phyloP scores from a whole-genome alignment of 1,284 basidiomycete species.

The Cystobasidiaceae sp. region DNA sequence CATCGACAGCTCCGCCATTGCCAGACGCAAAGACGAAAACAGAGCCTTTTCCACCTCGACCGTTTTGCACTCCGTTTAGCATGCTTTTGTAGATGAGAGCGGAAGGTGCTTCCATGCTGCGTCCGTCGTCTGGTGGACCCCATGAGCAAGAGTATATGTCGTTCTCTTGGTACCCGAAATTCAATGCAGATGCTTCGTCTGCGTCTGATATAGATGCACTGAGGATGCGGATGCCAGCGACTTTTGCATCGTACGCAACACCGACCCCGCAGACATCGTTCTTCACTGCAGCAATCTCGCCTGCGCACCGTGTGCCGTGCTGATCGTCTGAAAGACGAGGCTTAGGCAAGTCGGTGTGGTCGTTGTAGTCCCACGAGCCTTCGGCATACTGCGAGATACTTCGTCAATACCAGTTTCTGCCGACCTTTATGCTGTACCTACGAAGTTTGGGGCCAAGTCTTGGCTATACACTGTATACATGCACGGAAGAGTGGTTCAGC shows the following conservation, averaged over 20 bases:
- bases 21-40: conserved; percentile 97
- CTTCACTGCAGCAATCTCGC: conserved; percentile 94
- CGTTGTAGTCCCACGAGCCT: conserved; percentile 95
- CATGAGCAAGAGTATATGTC: conserved; percentile 95
- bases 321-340: conserved; percentile 87
- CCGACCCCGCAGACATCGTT: conserved; percentile 94
- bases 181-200: conserved; percentile 95
- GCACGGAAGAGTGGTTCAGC: not conserved
- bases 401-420: not conserved
- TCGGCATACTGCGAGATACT: conserved; percentile 61
- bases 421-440: conserved; percentile 52
- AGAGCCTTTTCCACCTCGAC: conserved; percentile 82
- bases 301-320: conserved; percentile 96
- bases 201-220: conserved; percentile 94
- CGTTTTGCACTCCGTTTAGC: conserved; percentile 88
- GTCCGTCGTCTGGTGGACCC: conserved; percentile 95
- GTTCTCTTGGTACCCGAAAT: conserved; percentile 86
- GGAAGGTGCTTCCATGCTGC: conserved; percentile 89
- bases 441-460: conserved; percentile 86
- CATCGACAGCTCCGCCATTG: conserved; percentile 83
- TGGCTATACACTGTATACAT: conserved; percentile 45
- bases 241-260: conserved; percentile 83
- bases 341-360: conserved; percentile 78
- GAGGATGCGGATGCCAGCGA: conserved; percentile 91
- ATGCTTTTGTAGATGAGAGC: conserved; percentile 91